Evolutionary conservation across 495 filamentous ascomycete genomes (phyloP).

Genomic region (Daldinia grandis): DNA sequence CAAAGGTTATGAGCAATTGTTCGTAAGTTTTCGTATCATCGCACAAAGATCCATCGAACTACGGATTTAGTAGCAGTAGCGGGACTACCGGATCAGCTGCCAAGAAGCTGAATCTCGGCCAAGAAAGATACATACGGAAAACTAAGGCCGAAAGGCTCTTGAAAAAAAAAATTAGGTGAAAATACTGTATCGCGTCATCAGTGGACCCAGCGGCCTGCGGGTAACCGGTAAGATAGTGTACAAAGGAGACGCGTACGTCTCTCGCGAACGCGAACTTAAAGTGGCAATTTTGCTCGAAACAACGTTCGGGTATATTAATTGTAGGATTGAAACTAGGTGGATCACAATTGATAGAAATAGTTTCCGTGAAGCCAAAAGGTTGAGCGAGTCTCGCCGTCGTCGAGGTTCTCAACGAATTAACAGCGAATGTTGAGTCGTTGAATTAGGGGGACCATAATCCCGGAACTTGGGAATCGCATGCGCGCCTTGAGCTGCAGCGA

Average conservation of each 20-base stretch:
- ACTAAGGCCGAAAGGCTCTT: background rate
- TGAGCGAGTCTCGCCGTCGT: background rate
- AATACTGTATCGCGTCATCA: background rate
- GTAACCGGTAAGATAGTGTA: background rate
- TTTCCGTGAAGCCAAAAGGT: background rate
- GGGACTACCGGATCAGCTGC: background rate
- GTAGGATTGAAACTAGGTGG: background rate
- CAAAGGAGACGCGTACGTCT: background rate
- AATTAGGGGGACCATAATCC: background rate
- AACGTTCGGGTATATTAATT: background rate
- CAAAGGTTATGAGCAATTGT: background rate
- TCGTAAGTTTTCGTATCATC: background rate
- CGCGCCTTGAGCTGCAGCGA: constrained; percentile 10
- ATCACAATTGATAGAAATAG: background rate
- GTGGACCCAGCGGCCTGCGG: background rate
- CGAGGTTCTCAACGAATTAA: constrained; percentile 1
- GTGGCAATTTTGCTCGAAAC: background rate
- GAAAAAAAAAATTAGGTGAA: background rate
- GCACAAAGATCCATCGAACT: background rate
- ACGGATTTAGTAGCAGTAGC: background rate
- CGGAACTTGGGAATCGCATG: constrained; percentile 8
- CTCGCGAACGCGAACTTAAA: background rate
- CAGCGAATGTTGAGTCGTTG: constrained; percentile 1
- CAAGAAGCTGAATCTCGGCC: background rate
- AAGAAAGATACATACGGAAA: background rate